These are phyloP conservation scores for Trifolium repens DNA, from an alignment of 306 rosid species.

Conservation along the genomic window DNA sequence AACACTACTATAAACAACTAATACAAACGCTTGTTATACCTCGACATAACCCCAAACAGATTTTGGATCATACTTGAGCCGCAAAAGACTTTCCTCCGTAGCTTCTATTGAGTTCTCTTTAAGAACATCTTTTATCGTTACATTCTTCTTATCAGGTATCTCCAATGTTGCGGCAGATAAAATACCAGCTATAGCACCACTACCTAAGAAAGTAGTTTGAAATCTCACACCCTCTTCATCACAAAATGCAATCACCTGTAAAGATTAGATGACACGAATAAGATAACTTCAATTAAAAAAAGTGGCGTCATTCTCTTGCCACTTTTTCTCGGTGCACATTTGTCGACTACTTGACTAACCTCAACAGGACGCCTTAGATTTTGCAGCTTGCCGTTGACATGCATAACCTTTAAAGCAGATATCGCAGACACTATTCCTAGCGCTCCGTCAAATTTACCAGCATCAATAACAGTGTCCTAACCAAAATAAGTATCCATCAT, in stretches of 20 bases:
- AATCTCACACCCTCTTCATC: constrained; percentile 98
- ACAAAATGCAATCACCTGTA: constrained; percentile 92
- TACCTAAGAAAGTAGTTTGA: constrained; percentile 93
- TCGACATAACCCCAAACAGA: constrained; percentile 92
- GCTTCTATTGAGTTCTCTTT: constrained; percentile 64
- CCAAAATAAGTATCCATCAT: constrained; percentile 32
- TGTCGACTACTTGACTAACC: constrained; percentile 53
- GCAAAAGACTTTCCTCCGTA: constrained; percentile 64
- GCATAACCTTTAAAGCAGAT: constrained; percentile 82
- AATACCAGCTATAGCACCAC: constrained; percentile 87
- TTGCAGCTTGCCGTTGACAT: constrained; percentile 59
- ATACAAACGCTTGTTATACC: constrained; percentile 52
- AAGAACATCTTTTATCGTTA: constrained; percentile 64
- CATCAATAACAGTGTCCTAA: constrained; percentile 95
- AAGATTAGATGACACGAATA: constrained; percentile 38
- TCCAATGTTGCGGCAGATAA: constrained; percentile 68
- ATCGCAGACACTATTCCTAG: constrained; percentile 84
- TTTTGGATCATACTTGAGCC: constrained; percentile 81
- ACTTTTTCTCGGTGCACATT: neutral
- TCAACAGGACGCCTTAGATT: constrained; percentile 77
- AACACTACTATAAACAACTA: constrained; percentile 9
- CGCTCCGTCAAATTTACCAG: constrained; percentile 90
- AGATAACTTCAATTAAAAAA: constrained; percentile 10
- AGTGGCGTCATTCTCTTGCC: constrained; percentile 13
- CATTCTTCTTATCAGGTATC: constrained; percentile 79